These are phyloP conservation scores for Kluyveromyces marxianus DNA, from an alignment of 1,139 yeast species.

Conservation along the genomic window DNA sequence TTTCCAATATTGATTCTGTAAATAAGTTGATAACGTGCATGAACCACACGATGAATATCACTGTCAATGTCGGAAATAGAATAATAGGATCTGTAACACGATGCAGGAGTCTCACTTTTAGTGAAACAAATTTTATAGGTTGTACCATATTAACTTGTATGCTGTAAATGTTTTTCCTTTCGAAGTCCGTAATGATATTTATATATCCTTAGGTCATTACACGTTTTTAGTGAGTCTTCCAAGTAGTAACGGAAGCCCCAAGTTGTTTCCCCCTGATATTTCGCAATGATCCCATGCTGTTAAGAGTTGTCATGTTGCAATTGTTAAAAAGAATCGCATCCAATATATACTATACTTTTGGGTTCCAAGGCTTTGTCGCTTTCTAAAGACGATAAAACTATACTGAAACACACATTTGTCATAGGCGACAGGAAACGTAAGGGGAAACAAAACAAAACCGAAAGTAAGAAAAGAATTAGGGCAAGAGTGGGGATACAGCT, in stretches of 20 bases:
- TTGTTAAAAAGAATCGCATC: neutral
- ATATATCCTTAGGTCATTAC: neutral
- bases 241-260: neutral
- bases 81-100: slow-evolving; percentile 12
- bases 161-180: neutral
- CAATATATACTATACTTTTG: neutral
- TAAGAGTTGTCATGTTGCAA: no score
- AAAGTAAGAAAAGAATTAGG: neutral
- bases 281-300: no score
- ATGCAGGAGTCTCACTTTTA: slow-evolving; percentile 7
- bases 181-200: neutral
- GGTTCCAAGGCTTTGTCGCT: neutral
- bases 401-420: no score
- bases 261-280: no score
- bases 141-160: neutral
- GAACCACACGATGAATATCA: slow-evolving; percentile 10
- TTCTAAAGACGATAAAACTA: neutral
- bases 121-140: neutral
- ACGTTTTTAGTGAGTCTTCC: no score
- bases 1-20: neutral
- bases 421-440: no score
- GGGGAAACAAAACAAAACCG: neutral
- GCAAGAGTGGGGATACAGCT: no score
- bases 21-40: slow-evolving; percentile 2
- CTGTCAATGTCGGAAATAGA: slow-evolving; percentile 8